These are phyloP conservation scores for Pezizomycotina sp. DNA, from an alignment of 2,329 filamentous ascomycete species.

Conservation along the genomic window DNA sequence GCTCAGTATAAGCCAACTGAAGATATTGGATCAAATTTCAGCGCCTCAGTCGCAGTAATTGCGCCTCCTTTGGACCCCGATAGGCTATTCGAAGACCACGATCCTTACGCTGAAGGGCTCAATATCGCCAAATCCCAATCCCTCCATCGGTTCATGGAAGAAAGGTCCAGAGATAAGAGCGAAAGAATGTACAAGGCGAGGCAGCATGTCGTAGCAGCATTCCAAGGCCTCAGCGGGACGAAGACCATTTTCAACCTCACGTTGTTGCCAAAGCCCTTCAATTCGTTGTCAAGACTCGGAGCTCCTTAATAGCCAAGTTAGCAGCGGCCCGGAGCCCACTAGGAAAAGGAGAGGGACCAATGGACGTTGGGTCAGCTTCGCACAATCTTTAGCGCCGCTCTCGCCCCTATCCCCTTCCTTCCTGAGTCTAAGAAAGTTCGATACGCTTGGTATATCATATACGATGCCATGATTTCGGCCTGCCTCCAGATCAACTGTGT, in stretches of 20 bases:
- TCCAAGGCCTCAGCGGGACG: too few species aligned
- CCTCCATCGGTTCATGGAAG: conserved; percentile 83
- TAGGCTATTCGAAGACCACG: conserved; percentile 63
- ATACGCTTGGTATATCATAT: conserved; percentile 82
- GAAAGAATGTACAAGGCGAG: too few species aligned
- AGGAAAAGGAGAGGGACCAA: conserved; percentile 86
- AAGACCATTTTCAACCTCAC: too few species aligned
- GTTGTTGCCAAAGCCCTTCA: too few species aligned
- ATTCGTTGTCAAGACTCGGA: too few species aligned
- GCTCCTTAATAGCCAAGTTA: conserved; percentile 14
- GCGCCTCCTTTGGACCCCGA: conserved; percentile 38
- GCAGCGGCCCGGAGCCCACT: conserved; percentile 63
- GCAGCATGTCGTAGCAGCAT: too few species aligned
- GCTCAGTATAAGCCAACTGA: too few species aligned
- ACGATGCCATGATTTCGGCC: conserved; percentile 91
- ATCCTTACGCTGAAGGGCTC: conserved; percentile 77
- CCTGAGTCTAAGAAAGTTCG: conserved; percentile 72
- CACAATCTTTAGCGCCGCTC: conserved; percentile 78
- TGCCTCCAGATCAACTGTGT: conserved; percentile 73
- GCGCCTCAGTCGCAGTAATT: conserved; percentile 42
- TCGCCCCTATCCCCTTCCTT: conserved; percentile 70
- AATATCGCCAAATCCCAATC: conserved; percentile 86
- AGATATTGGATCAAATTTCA: conserved; percentile 43
- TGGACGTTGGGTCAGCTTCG: conserved; percentile 68
- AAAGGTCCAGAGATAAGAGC: too few species aligned